Evolutionary conservation across 75 land plant species (phyloP).

Genomic region (Sequoia sempervirens): DNA sequence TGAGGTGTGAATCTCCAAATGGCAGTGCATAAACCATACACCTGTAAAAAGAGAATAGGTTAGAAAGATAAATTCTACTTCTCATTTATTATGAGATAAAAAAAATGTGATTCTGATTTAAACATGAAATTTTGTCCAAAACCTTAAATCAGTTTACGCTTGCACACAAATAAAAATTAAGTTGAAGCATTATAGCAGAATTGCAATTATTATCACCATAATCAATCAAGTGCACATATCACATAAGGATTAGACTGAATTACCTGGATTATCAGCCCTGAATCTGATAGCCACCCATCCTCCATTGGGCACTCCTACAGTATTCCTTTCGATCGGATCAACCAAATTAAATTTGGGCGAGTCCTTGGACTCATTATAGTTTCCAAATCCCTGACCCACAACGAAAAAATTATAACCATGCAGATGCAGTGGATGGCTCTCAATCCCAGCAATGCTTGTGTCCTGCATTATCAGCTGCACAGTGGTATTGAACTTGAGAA

Average conservation of each 20-base stretch:
- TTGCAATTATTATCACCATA: too few species aligned
- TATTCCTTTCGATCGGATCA: constrained; percentile 49
- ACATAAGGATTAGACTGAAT: not conserved
- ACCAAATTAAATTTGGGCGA: constrained; percentile 47
- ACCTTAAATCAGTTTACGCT: too few species aligned
- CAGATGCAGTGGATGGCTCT: constrained; percentile 39
- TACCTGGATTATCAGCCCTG: constrained; percentile 61
- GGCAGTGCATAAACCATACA: constrained; percentile 64
- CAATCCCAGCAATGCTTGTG: constrained; percentile 31
- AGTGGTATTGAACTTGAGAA: constrained; percentile 21
- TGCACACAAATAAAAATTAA: too few species aligned
- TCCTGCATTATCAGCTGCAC: constrained; percentile 39
- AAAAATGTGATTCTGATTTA: not conserved
- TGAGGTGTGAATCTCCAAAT: constrained; percentile 45
- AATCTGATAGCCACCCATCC: constrained; percentile 66
- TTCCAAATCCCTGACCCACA: constrained; percentile 47
- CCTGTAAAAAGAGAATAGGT: constrained; percentile 16
- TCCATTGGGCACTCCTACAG: constrained; percentile 32
- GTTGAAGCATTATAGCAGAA: too few species aligned
- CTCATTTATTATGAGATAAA: not conserved
- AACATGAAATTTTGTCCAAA: too few species aligned
- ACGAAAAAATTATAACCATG: constrained; percentile 40
- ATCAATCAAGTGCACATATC: too few species aligned
- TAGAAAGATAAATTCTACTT: not conserved
- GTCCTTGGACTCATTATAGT: constrained; percentile 35